Conservation (phyloP, 164 flowering plant genomes). For the Vitis vinifera region DNA sequence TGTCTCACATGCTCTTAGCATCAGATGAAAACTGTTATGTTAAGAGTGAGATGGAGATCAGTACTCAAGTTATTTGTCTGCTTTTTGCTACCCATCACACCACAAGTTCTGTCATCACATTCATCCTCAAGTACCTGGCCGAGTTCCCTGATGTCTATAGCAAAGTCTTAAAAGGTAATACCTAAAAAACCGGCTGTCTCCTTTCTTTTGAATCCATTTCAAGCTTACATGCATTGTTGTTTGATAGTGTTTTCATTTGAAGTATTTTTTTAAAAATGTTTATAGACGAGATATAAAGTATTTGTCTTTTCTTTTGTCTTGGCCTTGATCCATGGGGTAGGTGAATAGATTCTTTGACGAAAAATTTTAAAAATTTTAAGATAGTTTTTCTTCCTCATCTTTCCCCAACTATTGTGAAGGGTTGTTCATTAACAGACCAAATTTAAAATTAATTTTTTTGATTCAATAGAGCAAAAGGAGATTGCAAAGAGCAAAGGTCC, state of each 20-base stretch:
- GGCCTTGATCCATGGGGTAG: no score
- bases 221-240: no score
- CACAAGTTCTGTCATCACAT: neutral
- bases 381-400: no score
- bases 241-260: no score
- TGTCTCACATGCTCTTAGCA: neutral
- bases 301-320: no score
- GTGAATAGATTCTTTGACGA: no score
- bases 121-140: constrained; percentile 5
- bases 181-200: neutral
- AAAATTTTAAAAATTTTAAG: no score
- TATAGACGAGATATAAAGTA: no score
- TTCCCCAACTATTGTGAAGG: no score
- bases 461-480: constrained; percentile 11
- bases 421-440: no score
- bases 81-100: constrained; percentile 7
- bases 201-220: no score
- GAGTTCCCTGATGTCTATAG: constrained; percentile 8
- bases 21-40: neutral
- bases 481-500: constrained; percentile 2
- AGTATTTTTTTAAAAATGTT: no score
- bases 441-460: neutral
- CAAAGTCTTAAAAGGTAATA: constrained; percentile 4
- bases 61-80: neutral
- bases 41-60: constrained; percentile 5